Base-by-base conservation (phyloP, 1,284 basidiomycete genomes). In the Trametes versicolor region DNA sequence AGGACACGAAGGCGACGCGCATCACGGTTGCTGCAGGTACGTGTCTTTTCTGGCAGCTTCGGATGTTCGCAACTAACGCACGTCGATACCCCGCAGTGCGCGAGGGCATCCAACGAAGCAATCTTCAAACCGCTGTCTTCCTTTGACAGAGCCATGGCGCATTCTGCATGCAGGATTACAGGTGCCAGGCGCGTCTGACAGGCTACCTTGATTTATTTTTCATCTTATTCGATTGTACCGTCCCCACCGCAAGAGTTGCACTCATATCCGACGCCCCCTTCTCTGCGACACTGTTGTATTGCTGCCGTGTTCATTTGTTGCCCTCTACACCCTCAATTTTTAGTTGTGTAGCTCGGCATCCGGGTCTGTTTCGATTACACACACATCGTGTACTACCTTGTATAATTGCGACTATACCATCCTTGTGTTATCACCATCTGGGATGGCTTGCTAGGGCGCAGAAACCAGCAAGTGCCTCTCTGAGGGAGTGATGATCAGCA, bases 1-100 rank as follows among this genome's bases (percentile, higher is more conserved):
- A 77, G 76, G 77, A 78, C 65, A 76, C 73, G n/a, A 71, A 74
- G 54, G 74, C 74, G 17, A 78, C 76, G n/a, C 68, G 72, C 45
- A 71, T 73, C 37, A 76, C 75, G n/a, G 71, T 77, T 7, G 68
- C 72, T 15, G 65, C 71, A 56, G 72, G 73, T 73, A 50, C 34
- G 66, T 57, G 29, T 17, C 25, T 34, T 68, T 47, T 15, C 27
- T 21, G 27, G 6, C 21, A 15, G 5, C 51, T 17, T 58, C 47
- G 4, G 27, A 8, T n/a, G 29, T 21, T 19, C 27, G 9, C 41
- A 10, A 41, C 50, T 39, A 41, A 29, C 6, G 43, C 23, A 29
- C 41, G 39, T 32, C 21, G 57, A 19, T 58, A 2, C 4, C 12
- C n/a, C 4, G 29, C 58, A 74, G 76, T 77, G 23, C 75, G 74